A percentile compares a stretch with the other conserved stretches of the same genome.
Conservation (phyloP, 306 rosid species). For the Cotoneaster glaucophyllus region DNA sequence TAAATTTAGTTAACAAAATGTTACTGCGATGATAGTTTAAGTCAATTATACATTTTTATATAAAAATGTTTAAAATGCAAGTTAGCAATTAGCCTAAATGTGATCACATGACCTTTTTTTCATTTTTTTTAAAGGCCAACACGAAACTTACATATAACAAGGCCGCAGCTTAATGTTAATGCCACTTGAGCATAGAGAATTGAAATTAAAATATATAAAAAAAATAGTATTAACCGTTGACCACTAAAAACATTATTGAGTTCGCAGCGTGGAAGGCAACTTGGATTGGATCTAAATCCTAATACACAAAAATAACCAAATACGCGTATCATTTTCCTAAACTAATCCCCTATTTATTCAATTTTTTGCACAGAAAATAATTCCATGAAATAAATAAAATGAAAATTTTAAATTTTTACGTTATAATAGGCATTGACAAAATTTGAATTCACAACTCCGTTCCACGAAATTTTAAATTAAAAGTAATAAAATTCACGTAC, state of each 20-base stretch:
- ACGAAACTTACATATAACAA: too few species aligned
- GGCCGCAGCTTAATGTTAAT: background rate
- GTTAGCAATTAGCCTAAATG: too few species aligned
- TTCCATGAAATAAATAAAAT: background rate
- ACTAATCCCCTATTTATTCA: background rate
- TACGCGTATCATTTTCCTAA: background rate
- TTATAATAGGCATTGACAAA: too few species aligned
- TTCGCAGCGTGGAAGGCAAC: background rate
- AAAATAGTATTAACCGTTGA: background rate
- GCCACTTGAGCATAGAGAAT: background rate
- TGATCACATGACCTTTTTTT: too few species aligned
- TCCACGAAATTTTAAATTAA: background rate
- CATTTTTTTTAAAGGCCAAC: too few species aligned
- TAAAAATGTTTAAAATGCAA: too few species aligned
- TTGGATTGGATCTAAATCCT: background rate
- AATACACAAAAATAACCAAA: background rate
- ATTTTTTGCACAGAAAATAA: slow-evolving; percentile 3
- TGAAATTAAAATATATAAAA: background rate
- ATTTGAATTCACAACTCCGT: too few species aligned
- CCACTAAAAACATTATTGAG: background rate
- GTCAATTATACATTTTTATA: too few species aligned
- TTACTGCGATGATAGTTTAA: too few species aligned
- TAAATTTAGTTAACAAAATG: background rate
- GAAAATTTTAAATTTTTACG: too few species aligned
- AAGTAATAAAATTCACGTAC: slow-evolving; percentile 32